phyloP scores from a whole-genome alignment of 768 basidiomycete genomes.

The Amanita exitialis region DNA sequence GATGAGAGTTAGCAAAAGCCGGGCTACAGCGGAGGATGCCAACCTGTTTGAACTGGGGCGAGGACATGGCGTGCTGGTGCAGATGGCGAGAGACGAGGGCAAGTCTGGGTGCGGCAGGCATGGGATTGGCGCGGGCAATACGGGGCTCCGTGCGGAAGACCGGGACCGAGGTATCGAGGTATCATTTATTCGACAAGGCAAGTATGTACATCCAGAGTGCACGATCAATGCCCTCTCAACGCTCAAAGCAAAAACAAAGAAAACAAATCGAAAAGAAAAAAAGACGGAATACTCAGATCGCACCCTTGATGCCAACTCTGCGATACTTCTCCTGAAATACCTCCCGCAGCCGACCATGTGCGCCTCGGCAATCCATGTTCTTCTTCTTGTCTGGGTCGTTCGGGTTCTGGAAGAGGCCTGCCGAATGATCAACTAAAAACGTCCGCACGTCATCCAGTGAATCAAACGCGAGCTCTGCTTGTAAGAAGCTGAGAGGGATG shows the following conservation, averaged over 20 bases:
- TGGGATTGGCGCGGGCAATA: no score
- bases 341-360: conserved; percentile 43
- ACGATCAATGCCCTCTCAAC: conserved; percentile 18
- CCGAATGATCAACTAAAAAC: conserved; percentile 66
- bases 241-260: conserved; percentile 38
- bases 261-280: conserved; percentile 44
- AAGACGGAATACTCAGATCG: conserved; percentile 48
- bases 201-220: no score
- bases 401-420: conserved; percentile 57
- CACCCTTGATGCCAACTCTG: conserved; percentile 86
- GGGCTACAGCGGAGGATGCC: not conserved
- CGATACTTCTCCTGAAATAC: conserved; percentile 75
- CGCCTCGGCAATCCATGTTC: conserved; percentile 62
- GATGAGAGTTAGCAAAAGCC: not conserved
- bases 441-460: conserved; percentile 44
- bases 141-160: not conserved
- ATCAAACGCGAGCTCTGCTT: conserved; percentile 81
- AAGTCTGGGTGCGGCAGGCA: not conserved
- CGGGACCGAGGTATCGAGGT: no score
- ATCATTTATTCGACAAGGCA: no score
- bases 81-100: conserved; percentile 7
- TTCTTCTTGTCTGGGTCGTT: conserved; percentile 52
- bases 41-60: conserved; percentile 11
- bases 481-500: conserved; percentile 68
- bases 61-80: conserved; percentile 11